Conservation (phyloP, 805 yeast genomes). For the Candida taoyuanica region DNA sequence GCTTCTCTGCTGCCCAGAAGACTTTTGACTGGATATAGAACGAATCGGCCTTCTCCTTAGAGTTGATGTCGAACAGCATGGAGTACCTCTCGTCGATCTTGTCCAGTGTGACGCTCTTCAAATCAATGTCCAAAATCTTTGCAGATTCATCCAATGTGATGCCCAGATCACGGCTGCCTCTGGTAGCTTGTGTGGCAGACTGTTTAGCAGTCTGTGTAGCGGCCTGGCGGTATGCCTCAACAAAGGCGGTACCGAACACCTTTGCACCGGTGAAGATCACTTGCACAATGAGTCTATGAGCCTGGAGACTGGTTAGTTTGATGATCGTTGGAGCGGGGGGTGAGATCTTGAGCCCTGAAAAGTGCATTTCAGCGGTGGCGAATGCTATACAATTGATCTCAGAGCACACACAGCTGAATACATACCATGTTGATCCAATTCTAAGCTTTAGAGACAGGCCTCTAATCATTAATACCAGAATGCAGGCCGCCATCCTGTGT, state of each 20-base stretch:
- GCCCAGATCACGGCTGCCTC: slow-evolving; percentile 53
- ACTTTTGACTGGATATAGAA: slow-evolving; percentile 92
- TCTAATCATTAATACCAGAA: no score
- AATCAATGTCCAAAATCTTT: slow-evolving; percentile 80
- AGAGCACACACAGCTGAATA: no score
- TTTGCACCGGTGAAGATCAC: slow-evolving; percentile 92
- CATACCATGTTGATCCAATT: no score
- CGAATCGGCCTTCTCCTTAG: slow-evolving; percentile 94
- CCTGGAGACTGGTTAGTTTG: slow-evolving; percentile 36
- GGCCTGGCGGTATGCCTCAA: slow-evolving; percentile 96
- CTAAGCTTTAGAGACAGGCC: no score
- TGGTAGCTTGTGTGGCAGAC: slow-evolving; percentile 46
- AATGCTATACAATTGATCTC: no score
- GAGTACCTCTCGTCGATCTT: slow-evolving; percentile 67
- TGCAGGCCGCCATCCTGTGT: neutral
- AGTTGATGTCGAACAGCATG: slow-evolving; percentile 80
- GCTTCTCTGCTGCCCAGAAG: slow-evolving; percentile 88
- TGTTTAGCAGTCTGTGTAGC: slow-evolving; percentile 87
- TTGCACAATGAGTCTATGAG: slow-evolving; percentile 86
- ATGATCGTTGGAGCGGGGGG: neutral
- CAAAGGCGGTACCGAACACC: slow-evolving; percentile 92
- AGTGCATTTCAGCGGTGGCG: no score
- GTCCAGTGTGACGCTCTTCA: slow-evolving; percentile 49
- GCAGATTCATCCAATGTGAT: slow-evolving; percentile 85
- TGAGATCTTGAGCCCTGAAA: neutral